Evolutionary conservation across 23 red algal genomes (phyloP).

Genomic region (Chondrus crispus): DNA sequence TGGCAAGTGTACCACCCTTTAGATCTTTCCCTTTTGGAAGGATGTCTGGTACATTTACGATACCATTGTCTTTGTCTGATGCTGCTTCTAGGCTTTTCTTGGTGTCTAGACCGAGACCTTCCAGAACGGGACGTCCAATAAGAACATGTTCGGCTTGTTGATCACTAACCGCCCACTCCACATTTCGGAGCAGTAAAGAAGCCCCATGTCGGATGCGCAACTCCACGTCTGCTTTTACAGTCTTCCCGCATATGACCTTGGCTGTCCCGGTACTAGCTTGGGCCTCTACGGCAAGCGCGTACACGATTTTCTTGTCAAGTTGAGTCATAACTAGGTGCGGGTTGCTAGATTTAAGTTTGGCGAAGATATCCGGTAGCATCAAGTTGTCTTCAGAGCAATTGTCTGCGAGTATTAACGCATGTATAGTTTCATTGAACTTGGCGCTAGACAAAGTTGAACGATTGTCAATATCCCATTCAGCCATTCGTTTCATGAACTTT

Average conservation of each 20-base stretch:
- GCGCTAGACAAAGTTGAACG: no score
- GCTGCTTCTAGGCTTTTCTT: background rate
- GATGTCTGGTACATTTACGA: background rate
- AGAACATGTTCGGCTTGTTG: background rate
- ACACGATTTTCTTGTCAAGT: no score
- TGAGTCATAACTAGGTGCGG: no score
- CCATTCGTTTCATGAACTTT: no score
- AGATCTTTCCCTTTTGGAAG: background rate
- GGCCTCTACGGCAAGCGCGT: no score
- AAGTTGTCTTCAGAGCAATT: no score
- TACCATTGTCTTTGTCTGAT: background rate
- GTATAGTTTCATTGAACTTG: no score
- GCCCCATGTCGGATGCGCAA: background rate
- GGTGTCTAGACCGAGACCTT: conserved; percentile 5
- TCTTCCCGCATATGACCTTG: background rate
- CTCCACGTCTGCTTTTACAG: background rate
- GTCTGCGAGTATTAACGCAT: no score
- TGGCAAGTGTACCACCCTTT: background rate
- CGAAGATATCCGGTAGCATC: no score
- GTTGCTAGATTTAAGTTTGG: no score
- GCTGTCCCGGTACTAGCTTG: background rate
- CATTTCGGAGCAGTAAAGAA: background rate
- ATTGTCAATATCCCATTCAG: no score
- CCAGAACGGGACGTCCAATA: background rate
- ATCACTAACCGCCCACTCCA: background rate